Base-by-base conservation (phyloP, 495 filamentous ascomycete genomes). In the Penicillium goetzii region DNA sequence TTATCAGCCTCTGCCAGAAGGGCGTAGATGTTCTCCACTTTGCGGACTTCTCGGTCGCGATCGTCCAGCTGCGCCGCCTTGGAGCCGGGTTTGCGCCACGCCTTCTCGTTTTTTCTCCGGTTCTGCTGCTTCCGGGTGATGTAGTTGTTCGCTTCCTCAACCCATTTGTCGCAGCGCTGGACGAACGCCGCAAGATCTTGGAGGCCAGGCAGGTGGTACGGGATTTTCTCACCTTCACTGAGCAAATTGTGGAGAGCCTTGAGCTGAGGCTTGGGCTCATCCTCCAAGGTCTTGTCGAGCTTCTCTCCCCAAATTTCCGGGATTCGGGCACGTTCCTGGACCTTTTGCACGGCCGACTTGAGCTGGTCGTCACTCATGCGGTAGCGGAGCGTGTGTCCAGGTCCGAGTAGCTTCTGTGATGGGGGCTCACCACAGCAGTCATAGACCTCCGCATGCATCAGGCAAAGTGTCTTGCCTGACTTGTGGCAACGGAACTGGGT, bases 71-170 rank as follows among this genome's bases (percentile, higher is more conserved):
- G 94, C 51, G 89, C 83, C 53, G 80, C 86, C 66, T 91, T 92
- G 33, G 89, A 87, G 73, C 86, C 90, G 61, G 87, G 86, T 71
- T 84, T 89, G 66, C 91, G 91, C 91, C 92, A 96, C 34, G 86
- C 89, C 72, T 94, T 96, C 70, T 97, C 93, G 76, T 91, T 97
- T 79, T 99, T 99, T 62, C 95, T 92, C 68, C 95, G 90, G 74
- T 96, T 97, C 77, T 97, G 94, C 79, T 98, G 95, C 80, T 99
- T 99, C 54, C 95, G 90, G 63, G 93, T 93, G 67, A 94, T 97
- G 82, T 95, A 99, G 74, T 92, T 96, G 65, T 90, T 92, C 61
- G 95, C 95, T 78, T 97, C 94, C 65, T 99, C 95, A 65, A 97
- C 92, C 92, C 96, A 96, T 74, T 97, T 93, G 77, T 97, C 95